A percentile compares a stretch with the other conserved stretches of the same genome.
Evolutionary conservation across 768 basidiomycete species (phyloP).

Genomic region (Pisolithus orientalis): DNA sequence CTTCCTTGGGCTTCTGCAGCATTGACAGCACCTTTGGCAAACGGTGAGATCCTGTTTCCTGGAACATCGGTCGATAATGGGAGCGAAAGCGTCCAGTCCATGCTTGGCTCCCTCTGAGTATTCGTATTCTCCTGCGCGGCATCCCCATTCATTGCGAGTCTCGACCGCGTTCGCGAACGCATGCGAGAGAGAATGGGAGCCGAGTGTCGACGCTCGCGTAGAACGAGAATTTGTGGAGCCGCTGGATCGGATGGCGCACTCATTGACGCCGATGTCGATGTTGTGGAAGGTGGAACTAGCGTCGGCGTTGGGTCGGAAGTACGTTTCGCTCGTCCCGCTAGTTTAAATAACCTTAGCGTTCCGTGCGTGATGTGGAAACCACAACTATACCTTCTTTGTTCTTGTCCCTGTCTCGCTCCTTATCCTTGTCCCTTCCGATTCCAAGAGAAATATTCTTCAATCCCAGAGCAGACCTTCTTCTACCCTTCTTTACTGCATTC

Average conservation of each 20-base stretch:
- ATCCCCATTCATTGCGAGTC: not conserved
- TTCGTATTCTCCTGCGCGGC: not conserved
- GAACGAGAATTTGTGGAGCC: slow-evolving; percentile 16
- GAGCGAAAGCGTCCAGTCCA: slow-evolving; percentile 27
- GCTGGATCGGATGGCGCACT: not conserved
- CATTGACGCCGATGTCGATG: not conserved
- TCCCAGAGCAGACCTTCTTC: not conserved
- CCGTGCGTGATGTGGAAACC: not conserved
- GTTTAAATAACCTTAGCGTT: not conserved
- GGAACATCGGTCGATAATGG: slow-evolving; percentile 25
- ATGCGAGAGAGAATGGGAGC: slow-evolving; percentile 18
- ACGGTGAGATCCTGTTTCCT: slow-evolving; percentile 12
- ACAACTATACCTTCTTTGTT: not conserved
- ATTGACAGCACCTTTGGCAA: not conserved
- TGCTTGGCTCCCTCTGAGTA: not conserved
- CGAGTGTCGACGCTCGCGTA: slow-evolving; percentile 25
- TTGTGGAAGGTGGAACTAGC: slow-evolving; percentile 4
- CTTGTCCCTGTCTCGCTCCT: not conserved
- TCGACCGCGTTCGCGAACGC: not conserved
- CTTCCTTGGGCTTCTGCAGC: not conserved
- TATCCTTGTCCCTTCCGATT: not conserved
- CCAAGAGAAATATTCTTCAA: not conserved
- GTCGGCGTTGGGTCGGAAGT: not conserved
- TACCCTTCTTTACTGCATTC: not conserved
- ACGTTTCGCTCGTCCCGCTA: not conserved